These are phyloP conservation scores for Colletotrichum sidae DNA, from an alignment of 2,329 filamentous ascomycete species.

Conservation along the genomic window DNA sequence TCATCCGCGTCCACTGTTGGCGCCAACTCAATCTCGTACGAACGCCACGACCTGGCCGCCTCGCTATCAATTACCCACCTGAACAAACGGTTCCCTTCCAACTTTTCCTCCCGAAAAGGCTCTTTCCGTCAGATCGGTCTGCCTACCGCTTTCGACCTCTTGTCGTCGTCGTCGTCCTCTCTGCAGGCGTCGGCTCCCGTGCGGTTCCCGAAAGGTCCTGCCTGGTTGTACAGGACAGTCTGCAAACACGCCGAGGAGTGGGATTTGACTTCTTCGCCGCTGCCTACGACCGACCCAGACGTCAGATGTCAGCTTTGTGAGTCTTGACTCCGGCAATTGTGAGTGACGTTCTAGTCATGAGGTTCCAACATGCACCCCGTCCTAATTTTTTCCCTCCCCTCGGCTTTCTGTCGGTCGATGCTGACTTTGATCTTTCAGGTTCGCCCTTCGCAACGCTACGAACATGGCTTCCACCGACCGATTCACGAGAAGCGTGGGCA, in stretches of 20 bases:
- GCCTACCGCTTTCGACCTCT: not conserved
- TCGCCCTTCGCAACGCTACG: constrained; percentile 14
- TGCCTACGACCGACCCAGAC: constrained; percentile 24
- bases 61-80: no score
- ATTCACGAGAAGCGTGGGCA: constrained; percentile 39
- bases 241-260: constrained; percentile 13
- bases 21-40: constrained; percentile 29
- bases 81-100: not conserved
- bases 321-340: constrained; percentile 21
- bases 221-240: constrained; percentile 25
- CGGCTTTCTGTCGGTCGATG: not conserved
- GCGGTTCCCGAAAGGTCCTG: constrained; percentile 20
- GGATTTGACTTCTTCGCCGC: constrained; percentile 26
- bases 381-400: constrained; percentile 6
- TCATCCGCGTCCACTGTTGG: constrained; percentile 19
- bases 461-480: constrained; percentile 41
- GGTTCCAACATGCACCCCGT: constrained; percentile 7
- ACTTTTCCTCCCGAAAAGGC: not conserved
- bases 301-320: constrained; percentile 34
- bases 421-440: constrained; percentile 20
- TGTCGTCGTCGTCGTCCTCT: constrained; percentile 10
- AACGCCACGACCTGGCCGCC: constrained; percentile 20
- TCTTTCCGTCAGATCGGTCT: constrained; percentile 8
- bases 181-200: constrained; percentile 25
- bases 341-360: constrained; percentile 8